phyloP scores from a whole-genome alignment of 1,139 yeast species.

The Blastobotrys capitulatus region DNA sequence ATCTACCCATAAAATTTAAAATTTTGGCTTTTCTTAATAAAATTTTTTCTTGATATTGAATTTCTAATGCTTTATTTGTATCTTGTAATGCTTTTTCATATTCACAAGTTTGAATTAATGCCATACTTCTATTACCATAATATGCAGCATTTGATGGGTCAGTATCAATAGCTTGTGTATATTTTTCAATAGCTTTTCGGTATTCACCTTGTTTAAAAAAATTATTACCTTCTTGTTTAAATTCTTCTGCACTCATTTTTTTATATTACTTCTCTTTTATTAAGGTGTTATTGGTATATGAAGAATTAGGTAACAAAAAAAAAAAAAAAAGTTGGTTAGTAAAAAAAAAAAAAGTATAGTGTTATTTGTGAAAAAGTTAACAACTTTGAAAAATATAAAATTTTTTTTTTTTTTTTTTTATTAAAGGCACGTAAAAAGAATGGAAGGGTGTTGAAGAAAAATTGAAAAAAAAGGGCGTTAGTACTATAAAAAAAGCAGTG shows the following conservation, averaged over 20 bases:
- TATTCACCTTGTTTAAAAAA: slow-evolving; percentile 36
- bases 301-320: neutral
- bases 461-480: no score
- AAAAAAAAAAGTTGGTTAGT: no score
- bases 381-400: no score
- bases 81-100: slow-evolving; percentile 57
- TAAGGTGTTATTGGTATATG: neutral
- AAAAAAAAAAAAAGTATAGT: no score
- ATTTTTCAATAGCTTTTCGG: slow-evolving; percentile 32
- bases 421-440: no score
- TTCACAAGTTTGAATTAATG: slow-evolving; percentile 55
- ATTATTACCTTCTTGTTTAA: slow-evolving; percentile 36
- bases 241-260: slow-evolving; percentile 24
- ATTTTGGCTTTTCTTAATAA: slow-evolving; percentile 35
- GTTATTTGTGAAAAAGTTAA: no score
- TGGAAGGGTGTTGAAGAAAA: no score
- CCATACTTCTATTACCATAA: slow-evolving; percentile 77
- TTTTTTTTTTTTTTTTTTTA: no score
- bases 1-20: slow-evolving; percentile 33
- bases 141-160: slow-evolving; percentile 39
- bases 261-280: neutral
- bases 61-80: slow-evolving; percentile 30
- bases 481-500: no score
- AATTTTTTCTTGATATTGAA: slow-evolving; percentile 34
- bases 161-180: slow-evolving; percentile 35